Evolutionary conservation across 2,329 filamentous ascomycete species (phyloP), one percentile per base, ranked within the genome.

Genomic region (Raffaelea arxii): DNA sequence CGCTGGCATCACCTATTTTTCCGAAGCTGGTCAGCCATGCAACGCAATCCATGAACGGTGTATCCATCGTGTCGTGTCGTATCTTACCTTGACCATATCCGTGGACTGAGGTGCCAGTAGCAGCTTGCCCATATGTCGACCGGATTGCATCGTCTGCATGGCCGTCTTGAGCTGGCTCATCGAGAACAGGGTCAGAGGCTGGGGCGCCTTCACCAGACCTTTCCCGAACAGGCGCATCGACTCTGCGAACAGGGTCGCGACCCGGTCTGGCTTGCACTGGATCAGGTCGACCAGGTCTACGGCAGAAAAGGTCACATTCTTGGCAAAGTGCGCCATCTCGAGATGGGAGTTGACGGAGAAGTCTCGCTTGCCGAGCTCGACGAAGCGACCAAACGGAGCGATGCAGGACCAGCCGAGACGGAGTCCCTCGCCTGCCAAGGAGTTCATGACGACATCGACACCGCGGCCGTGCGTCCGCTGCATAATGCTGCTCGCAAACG

Each of bases 361-460:
- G 9, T 51, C 49, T 7, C 25, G 37, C 25, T 41, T 35, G 23
- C 49, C 49, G 24, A 51, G 46, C 22, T 51, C 50, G 21, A 51
- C 27, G 12, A 51, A 46, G 23, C 41, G 42, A 23, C 51, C 51
- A 22, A 68, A 69, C 6, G 57, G 58, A 32, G 64, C 65, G 14
- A 75, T 55, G 46, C 65, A 70, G 4, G 60, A 58, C 67, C 65
- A 72, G 0, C 68, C 65, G 27, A 66, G 64, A 2, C 60, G 59
- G 3, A 71, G 53, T 2, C 58, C 53, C n/a, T 72, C 68, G 1
- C 69, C 70, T 2, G 64, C 54, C 0, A 72, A 58, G 0, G 66
- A 70, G 54, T 72, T 68, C 16, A 70, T 46, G 1, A 68, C 52
- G 2, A 69, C 57, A 41, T 69, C 62, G 6, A 66, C 62, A 7